phyloP scores from a whole-genome alignment of 306 rosid genomes.

The Albizia julibrissin region DNA sequence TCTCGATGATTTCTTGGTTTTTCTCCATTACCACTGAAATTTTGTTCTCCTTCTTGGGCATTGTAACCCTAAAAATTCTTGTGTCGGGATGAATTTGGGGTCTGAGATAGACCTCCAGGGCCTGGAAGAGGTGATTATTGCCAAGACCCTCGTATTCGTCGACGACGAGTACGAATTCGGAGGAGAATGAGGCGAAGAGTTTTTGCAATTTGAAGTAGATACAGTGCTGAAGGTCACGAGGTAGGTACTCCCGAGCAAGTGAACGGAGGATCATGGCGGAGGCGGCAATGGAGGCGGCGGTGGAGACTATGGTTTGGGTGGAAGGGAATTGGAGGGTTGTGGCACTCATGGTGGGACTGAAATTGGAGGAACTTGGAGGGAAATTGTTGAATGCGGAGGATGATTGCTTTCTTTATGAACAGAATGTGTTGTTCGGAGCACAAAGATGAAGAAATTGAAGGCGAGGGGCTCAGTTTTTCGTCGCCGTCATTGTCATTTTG shows the following conservation, averaged over 20 bases:
- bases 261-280: constrained; percentile 44
- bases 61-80: constrained; percentile 31
- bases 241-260: constrained; percentile 33
- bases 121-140: constrained; percentile 41
- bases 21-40: constrained; percentile 19
- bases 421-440: neutral
- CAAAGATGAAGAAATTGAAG: neutral
- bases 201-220: constrained; percentile 16
- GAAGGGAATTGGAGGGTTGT: constrained; percentile 35
- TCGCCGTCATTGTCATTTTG: neutral
- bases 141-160: constrained; percentile 39
- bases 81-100: constrained; percentile 33
- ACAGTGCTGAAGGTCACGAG: constrained; percentile 27
- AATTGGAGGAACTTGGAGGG: neutral
- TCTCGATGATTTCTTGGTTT: constrained; percentile 38
- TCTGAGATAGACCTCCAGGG: constrained; percentile 35
- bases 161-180: constrained; percentile 37
- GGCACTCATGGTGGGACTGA: neutral
- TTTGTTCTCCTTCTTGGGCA: constrained; percentile 27
- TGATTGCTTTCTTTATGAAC: neutral
- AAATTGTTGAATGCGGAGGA: neutral
- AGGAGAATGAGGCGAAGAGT: constrained; percentile 17
- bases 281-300: constrained; percentile 40
- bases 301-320: constrained; percentile 32
- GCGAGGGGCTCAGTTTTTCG: neutral